Evolutionary conservation across 495 filamentous ascomycete species (phyloP).

Genomic region (Lichina pygmaea): DNA sequence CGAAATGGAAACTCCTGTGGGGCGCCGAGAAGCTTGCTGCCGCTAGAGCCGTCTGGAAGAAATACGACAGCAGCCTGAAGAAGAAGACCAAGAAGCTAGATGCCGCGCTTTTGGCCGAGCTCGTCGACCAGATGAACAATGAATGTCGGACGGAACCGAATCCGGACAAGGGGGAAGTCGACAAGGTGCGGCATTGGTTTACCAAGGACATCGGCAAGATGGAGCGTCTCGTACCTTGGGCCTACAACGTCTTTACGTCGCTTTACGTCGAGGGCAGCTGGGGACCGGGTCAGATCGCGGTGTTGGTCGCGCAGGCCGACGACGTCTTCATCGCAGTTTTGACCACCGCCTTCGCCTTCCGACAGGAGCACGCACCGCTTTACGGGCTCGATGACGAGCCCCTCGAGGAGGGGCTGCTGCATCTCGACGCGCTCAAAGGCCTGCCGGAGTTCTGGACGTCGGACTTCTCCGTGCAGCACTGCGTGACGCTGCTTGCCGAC

Average conservation of each 20-base stretch:
- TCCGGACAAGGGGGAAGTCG: constrained; percentile 30
- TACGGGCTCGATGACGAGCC: constrained; percentile 45
- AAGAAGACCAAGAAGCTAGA: constrained; percentile 16
- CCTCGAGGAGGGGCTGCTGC: constrained; percentile 38
- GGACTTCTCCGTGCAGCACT: constrained; percentile 26
- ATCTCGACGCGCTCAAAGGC: constrained; percentile 23
- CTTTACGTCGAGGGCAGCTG: constrained; percentile 29
- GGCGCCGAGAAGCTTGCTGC: constrained; percentile 74
- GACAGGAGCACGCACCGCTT: constrained; percentile 29
- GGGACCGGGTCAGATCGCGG: constrained; percentile 17
- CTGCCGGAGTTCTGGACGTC: constrained; percentile 68
- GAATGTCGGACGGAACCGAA: constrained; percentile 36
- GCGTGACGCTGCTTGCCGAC: constrained; percentile 25
- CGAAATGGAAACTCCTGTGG: constrained; percentile 63
- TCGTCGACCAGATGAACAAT: constrained; percentile 41
- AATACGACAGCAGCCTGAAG: constrained; percentile 28
- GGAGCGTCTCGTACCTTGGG: constrained; percentile 50
- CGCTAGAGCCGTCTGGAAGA: constrained; percentile 56
- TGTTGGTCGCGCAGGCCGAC: constrained; percentile 30
- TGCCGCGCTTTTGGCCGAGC: constrained; percentile 30
- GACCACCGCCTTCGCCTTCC: constrained; percentile 46
- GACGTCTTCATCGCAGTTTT: constrained; percentile 49
- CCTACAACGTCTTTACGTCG: constrained; percentile 40
- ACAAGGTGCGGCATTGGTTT: constrained; percentile 60
- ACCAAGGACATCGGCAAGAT: constrained; percentile 45